These are phyloP conservation scores for Boletus barrowsii DNA, from an alignment of 768 basidiomycete genomes.

Conservation along the genomic window DNA sequence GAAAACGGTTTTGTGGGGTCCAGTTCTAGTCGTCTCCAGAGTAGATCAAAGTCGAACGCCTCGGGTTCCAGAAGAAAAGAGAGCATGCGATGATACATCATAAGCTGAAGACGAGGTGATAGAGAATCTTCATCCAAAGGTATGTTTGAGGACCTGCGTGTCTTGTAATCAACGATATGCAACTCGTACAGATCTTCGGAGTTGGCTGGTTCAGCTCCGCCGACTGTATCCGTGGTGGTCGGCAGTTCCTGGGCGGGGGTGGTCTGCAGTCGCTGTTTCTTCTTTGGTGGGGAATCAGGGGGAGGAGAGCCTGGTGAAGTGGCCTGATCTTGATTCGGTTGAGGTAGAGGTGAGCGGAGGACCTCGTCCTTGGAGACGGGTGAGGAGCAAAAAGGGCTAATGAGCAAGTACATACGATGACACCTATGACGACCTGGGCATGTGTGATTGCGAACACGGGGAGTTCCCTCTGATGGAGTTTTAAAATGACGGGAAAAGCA, in stretches of 20 bases:
- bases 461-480: constrained; percentile 62
- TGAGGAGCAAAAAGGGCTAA: not conserved
- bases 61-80: constrained; percentile 44
- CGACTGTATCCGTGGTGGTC: not conserved
- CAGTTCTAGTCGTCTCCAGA: constrained; percentile 52
- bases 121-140: constrained; percentile 59
- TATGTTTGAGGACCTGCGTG: constrained; percentile 46
- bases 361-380: constrained; percentile 52
- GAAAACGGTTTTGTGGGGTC: constrained; percentile 49
- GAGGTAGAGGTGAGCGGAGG: constrained; percentile 15
- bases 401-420: constrained; percentile 53
- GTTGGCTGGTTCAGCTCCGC: not conserved
- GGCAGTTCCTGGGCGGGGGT: not conserved
- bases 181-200: constrained; percentile 30
- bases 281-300: constrained; percentile 22
- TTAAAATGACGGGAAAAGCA: not conserved
- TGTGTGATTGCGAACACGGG: constrained; percentile 79
- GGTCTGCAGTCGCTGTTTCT: constrained; percentile 25
- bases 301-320: constrained; percentile 8
- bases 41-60: constrained; percentile 45
- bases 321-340: not conserved
- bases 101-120: constrained; percentile 65
- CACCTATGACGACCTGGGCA: constrained; percentile 61
- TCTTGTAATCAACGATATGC: constrained; percentile 67
- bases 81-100: constrained; percentile 73